Evolutionary conservation across 176 grass and related monocot species (phyloP).

Genomic region (Raddia distichophylla): DNA sequence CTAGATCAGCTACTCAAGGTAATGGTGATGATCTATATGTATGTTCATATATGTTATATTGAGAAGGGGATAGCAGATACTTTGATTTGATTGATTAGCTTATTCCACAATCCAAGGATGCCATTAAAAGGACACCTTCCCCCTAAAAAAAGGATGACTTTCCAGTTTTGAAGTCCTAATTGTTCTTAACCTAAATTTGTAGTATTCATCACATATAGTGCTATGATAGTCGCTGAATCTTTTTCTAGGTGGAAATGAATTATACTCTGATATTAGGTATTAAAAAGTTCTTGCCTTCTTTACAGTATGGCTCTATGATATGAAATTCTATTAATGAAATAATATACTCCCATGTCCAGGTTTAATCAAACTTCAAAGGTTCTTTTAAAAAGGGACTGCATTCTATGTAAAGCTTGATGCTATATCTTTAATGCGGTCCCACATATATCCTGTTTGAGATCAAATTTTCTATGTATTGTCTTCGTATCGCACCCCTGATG

Average conservation of each 20-base stretch:
- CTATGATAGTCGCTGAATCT: neutral
- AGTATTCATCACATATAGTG: neutral
- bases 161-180: neutral
- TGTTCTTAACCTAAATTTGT: neutral
- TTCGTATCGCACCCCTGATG: neutral
- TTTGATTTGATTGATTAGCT: neutral
- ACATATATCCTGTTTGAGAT: neutral
- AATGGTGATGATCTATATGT: slow-evolving; percentile 31
- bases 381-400: neutral
- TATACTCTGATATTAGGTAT: neutral
- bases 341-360: neutral
- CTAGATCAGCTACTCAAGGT: slow-evolving; percentile 95
- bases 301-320: neutral
- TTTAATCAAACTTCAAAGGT: neutral
- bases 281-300: neutral
- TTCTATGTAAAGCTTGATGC: slow-evolving; percentile 8
- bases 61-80: neutral
- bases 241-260: neutral
- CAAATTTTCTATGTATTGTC: neutral
- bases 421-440: neutral
- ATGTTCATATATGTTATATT: slow-evolving; percentile 20
- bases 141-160: no score
- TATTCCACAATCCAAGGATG: slow-evolving; percentile 3
- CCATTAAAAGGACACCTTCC: neutral
- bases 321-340: neutral